A percentile compares a stretch with the other conserved stretches of the same genome.
Conservation (phyloP, 305 asterid species). For the Fraxinus xanthoxyloides region DNA sequence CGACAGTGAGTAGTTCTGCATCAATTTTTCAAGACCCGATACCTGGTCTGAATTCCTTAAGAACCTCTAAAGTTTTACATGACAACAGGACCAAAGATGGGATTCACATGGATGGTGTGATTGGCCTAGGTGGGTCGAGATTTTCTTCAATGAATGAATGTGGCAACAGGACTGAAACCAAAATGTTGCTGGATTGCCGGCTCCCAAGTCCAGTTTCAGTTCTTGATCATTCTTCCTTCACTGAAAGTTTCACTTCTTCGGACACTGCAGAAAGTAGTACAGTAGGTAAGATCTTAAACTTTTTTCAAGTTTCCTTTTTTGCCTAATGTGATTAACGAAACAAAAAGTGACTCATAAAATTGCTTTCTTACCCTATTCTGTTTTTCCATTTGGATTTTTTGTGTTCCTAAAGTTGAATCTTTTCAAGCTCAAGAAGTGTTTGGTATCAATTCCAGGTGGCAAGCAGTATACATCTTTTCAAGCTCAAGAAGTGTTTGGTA, state of each 20-base stretch:
- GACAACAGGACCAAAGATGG: constrained; percentile 19
- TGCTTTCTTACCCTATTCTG: no score
- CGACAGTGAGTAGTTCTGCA: not conserved
- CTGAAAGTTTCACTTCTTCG: constrained; percentile 71
- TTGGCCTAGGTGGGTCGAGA: constrained; percentile 25
- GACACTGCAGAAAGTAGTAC: constrained; percentile 54
- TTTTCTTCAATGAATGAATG: constrained; percentile 23
- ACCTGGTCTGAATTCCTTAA: not conserved
- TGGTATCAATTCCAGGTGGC: constrained; percentile 45
- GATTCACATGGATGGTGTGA: constrained; percentile 31
- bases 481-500: constrained; percentile 53
- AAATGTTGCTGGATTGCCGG: constrained; percentile 41
- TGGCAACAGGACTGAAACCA: constrained; percentile 32
- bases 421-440: no score
- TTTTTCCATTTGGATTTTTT: not conserved
- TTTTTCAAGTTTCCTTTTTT: not conserved
- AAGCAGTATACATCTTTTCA: constrained; percentile 53
- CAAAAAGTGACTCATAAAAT: no score
- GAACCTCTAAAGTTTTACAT: constrained; percentile 17
- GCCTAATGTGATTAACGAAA: no score
- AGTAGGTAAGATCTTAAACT: constrained; percentile 41
- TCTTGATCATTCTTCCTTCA: constrained; percentile 53
- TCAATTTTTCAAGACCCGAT: constrained; percentile 9
- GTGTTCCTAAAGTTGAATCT: not conserved
- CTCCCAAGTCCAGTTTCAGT: constrained; percentile 81